Base-by-base conservation (phyloP, 2,329 filamentous ascomycete species). In the Nothophoma quercina region DNA sequence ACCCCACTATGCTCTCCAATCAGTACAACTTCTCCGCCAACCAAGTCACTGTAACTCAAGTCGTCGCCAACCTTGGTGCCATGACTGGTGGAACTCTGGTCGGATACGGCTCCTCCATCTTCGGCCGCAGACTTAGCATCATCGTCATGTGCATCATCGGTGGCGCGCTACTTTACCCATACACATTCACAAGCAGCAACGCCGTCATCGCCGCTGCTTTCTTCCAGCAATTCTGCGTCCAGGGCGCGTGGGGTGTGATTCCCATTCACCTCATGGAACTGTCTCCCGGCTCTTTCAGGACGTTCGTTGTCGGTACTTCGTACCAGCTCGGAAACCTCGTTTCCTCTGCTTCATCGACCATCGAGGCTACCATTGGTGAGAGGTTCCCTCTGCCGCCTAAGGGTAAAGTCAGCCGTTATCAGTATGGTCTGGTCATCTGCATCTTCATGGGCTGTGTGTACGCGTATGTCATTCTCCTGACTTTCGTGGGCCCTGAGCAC, bases 401-500 rank as follows among this genome's bases (percentile, higher is more conserved):
- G 62, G 70, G 66, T 21, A 60, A 60, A 13, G 56, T 64, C 0
- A 60, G 58, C 43, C 59, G 74, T 21, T 74, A 81, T 1, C 71
- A 80, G 15, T 96, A 96, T 62, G 91, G 90, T 30, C 87, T 87
- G 63, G 91, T 96, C 8, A 93, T 96, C 59, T 91, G 88, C 68
- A 95, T 96, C 67, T 96, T 96, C 75, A 92, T 96, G 89, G 92
- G 82, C 1, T 91, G 88, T 62, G 91, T 96, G 1, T 96, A 79
- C 63, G 83, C 76, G 2, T 87, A 86, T 67, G 77, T 81, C 5
- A 85, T 87, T 54, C 7, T 87, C 2, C 68, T 91, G 47, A 87
- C 87, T 0, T 71, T 90, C 8, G 34, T 90, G 3, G 88, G 88
- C 5, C 81, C 81, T 0, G 81, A 83, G 68, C 69, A 78, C 71